Conservation (phyloP, 106 monocot species). For the Platanthera zijinensis region DNA sequence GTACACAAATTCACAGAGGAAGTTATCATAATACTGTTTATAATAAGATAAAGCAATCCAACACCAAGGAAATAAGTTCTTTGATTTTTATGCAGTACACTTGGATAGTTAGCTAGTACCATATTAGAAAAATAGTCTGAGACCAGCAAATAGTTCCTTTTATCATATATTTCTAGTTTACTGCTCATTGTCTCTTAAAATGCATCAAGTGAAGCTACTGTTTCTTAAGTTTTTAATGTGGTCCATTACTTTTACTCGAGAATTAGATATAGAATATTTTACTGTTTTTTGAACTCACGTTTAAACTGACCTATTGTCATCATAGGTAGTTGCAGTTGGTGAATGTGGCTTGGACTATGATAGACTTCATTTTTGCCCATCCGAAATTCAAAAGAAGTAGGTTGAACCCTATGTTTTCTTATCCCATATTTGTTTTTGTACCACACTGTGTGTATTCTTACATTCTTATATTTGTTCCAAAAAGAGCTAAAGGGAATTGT, state of each 20-base stretch:
- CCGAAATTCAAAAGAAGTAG: constrained; percentile 86
- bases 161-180: not conserved
- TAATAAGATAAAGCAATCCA: not conserved
- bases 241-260: not conserved
- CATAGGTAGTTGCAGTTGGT: constrained; percentile 92
- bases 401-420: constrained; percentile 4
- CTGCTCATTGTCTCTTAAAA: not conserved
- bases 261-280: not conserved
- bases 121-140: not conserved
- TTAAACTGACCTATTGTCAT: not conserved
- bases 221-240: not conserved
- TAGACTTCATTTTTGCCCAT: constrained; percentile 88
- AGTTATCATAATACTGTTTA: too few relatives aligned
- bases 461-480: not conserved
- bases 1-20: too few relatives aligned
- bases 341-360: constrained; percentile 99
- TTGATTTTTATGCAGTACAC: not conserved
- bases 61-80: not conserved
- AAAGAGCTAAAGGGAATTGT: too few relatives aligned
- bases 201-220: not conserved
- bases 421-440: not conserved
- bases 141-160: not conserved
- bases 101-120: not conserved
- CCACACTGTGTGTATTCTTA: not conserved
- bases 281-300: not conserved